phyloP scores from a whole-genome alignment of 345 rosid species.

The Rhodamnia rubescens region DNA sequence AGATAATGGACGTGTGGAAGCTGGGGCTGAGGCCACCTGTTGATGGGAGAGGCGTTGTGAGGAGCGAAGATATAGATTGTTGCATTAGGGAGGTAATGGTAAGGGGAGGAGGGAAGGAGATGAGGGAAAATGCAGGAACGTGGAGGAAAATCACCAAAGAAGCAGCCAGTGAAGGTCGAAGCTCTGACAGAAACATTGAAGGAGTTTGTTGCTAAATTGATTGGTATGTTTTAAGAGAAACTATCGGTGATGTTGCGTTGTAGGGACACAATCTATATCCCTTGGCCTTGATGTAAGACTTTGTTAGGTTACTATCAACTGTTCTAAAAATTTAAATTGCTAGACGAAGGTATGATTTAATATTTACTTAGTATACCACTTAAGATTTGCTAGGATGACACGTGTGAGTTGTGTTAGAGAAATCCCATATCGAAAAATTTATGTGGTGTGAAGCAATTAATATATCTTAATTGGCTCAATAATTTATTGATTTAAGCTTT shows the following conservation, averaged over 20 bases:
- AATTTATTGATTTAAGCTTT: too few species aligned
- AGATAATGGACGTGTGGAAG: conserved; percentile 13
- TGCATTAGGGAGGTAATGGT: conserved; percentile 5
- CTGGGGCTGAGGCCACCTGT: neutral
- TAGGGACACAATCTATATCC: neutral
- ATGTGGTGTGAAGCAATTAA: too few species aligned
- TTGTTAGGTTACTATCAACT: too few species aligned
- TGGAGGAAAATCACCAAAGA: neutral
- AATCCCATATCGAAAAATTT: too few species aligned
- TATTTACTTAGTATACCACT: too few species aligned
- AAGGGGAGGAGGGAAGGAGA: conserved; percentile 2
- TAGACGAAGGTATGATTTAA: too few species aligned
- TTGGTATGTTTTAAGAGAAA: neutral
- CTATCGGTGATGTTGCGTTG: neutral
- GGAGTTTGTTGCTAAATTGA: neutral
- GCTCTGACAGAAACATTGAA: neutral
- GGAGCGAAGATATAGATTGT: neutral
- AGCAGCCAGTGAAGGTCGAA: neutral
- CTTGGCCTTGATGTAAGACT: neutral
- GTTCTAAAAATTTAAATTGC: too few species aligned
- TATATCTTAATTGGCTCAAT: too few species aligned
- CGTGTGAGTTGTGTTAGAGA: too few species aligned
- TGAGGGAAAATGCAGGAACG: neutral
- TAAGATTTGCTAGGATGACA: too few species aligned
- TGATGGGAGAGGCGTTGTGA: conserved; percentile 7